phyloP scores from a whole-genome alignment of 2,329 filamentous ascomycete species.

The Aspergillus neoniger region DNA sequence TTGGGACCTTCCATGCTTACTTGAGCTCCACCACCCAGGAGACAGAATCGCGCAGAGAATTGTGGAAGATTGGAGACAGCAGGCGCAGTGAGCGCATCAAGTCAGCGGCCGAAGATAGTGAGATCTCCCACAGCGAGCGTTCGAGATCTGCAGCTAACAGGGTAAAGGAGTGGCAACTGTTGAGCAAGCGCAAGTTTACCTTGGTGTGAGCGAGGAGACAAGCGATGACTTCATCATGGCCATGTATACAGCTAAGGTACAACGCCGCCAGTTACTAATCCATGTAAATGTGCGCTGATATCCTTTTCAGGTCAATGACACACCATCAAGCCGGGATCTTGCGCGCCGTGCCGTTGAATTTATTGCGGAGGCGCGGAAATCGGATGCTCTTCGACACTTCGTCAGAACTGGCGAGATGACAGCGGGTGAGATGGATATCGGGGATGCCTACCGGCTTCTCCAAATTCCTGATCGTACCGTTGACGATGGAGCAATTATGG shows the following conservation, averaged over 20 bases:
- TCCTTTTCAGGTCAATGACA: constrained; percentile 51
- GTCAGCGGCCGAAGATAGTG: constrained; percentile 58
- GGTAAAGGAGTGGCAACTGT: constrained; percentile 58
- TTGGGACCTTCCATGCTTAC: constrained; percentile 62
- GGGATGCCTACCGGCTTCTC: constrained; percentile 55
- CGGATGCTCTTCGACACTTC: constrained; percentile 55
- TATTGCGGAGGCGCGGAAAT: constrained; percentile 62
- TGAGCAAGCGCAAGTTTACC: constrained; percentile 64
- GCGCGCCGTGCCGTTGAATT: constrained; percentile 59
- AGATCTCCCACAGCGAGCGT: constrained; percentile 19
- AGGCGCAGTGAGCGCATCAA: constrained; percentile 60
- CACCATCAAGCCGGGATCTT: constrained; percentile 50
- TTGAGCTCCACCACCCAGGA: constrained; percentile 59
- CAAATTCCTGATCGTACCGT: constrained; percentile 55
- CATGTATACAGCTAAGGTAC: constrained; percentile 59
- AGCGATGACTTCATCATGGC: constrained; percentile 61
- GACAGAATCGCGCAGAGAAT: constrained; percentile 56
- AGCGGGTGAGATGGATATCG: constrained; percentile 56
- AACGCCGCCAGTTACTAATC: neutral
- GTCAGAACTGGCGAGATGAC: constrained; percentile 54
- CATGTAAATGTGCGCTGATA: constrained; percentile 9
- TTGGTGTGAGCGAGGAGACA: constrained; percentile 54
- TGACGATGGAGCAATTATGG: constrained; percentile 53
- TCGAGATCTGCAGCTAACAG: neutral
- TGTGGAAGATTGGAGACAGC: constrained; percentile 62